phyloP scores from a whole-genome alignment of 1,284 basidiomycete genomes.

The Ceratorhiza oryzae-sativae region DNA sequence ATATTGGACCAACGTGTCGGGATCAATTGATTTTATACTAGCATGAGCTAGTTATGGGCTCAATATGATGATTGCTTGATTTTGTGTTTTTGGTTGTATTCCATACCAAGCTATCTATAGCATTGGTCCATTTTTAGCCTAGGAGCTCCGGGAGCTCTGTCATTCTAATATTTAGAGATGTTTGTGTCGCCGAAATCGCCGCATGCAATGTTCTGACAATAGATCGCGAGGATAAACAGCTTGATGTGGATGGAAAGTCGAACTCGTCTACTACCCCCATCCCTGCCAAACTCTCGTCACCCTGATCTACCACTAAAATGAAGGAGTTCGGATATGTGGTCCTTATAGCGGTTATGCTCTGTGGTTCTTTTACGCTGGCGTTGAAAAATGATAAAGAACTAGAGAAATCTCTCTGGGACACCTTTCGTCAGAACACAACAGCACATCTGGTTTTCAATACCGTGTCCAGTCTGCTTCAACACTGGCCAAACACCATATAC shows the following conservation, averaged over 20 bases:
- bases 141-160: no score
- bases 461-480: conserved; percentile 55
- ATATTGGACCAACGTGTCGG: conserved; percentile 19
- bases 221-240: not conserved
- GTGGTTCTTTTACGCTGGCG: not conserved
- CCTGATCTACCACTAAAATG: not conserved
- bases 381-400: not conserved
- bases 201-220: not conserved
- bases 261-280: no score
- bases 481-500: conserved; percentile 60
- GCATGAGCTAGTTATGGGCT: no score
- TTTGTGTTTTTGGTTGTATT: not conserved
- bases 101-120: no score
- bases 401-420: not conserved
- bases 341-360: not conserved
- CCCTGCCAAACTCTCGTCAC: no score
- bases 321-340: not conserved
- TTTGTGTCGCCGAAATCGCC: not conserved
- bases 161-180: not conserved
- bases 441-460: conserved; percentile 56
- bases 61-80: no score
- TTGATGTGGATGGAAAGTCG: no score
- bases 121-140: no score
- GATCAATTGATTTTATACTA: conserved; percentile 1
- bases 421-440: conserved; percentile 44